These are phyloP conservation scores for Mycena sp. DNA, from an alignment of 1,284 basidiomycete genomes.

Conservation along the genomic window DNA sequence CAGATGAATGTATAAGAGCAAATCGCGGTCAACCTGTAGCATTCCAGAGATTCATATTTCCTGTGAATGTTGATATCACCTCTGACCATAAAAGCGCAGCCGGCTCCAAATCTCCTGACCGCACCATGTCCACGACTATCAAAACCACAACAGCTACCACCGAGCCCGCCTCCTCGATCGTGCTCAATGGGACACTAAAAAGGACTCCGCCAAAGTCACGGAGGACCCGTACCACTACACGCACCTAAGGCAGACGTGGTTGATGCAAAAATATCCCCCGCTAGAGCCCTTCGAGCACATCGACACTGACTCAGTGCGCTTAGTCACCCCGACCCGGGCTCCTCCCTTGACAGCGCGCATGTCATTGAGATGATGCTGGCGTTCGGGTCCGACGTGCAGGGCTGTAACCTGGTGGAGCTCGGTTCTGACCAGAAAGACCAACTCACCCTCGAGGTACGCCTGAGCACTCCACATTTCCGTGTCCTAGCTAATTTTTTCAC, in stretches of 20 bases:
- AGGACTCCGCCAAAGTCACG: slow-evolving; percentile 37
- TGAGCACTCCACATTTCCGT: slow-evolving; percentile 15
- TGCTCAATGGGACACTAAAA: slow-evolving; percentile 6
- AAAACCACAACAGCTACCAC: slow-evolving; percentile 14
- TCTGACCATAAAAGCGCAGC: no score
- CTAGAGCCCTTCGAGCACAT: slow-evolving; percentile 77
- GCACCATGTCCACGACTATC: no score
- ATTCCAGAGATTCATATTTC: no score
- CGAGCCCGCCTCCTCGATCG: slow-evolving; percentile 3
- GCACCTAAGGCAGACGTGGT: slow-evolving; percentile 73
- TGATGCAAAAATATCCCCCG: slow-evolving; percentile 70
- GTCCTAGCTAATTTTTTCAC: slow-evolving; percentile 4
- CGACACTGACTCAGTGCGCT: slow-evolving; percentile 78
- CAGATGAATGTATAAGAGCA: no score
- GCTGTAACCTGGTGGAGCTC: slow-evolving; percentile 74
- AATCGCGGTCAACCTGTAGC: no score
- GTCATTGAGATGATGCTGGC: slow-evolving; percentile 75
- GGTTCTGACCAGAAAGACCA: slow-evolving; percentile 74
- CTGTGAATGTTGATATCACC: no score
- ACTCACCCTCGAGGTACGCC: slow-evolving; percentile 82
- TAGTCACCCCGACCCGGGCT: slow-evolving; percentile 66
- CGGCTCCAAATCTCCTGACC: no score
- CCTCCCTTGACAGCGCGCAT: slow-evolving; percentile 71
- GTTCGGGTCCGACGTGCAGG: slow-evolving; percentile 80
- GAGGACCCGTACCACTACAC: slow-evolving; percentile 65